Evolutionary conservation across 768 basidiomycete genomes (phyloP).

Genomic region (Rhodocollybia butyracea): DNA sequence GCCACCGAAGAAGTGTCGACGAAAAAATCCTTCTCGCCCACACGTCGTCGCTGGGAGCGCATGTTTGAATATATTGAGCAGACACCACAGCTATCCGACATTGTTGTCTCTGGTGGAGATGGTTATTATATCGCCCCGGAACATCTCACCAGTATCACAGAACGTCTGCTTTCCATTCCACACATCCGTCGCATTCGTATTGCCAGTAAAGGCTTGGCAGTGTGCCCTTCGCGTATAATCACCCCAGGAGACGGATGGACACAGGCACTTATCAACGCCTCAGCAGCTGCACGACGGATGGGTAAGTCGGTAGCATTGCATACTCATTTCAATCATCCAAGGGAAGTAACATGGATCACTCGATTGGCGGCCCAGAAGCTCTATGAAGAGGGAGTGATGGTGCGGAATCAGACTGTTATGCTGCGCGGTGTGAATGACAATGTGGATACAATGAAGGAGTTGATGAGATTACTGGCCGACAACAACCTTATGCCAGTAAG

Average conservation of each 20-base stretch:
- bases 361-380: neutral
- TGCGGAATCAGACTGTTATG: neutral
- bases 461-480: neutral
- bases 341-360: slow-evolving; percentile 18
- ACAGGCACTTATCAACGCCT: slow-evolving; percentile 11
- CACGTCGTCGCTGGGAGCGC: neutral
- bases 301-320: slow-evolving; percentile 17
- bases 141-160: neutral
- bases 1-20: neutral
- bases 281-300: slow-evolving; percentile 10
- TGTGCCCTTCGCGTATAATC: neutral
- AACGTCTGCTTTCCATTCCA: neutral
- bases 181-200: neutral
- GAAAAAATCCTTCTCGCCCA: neutral
- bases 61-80: neutral
- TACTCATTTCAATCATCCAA: slow-evolving; percentile 19
- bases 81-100: neutral
- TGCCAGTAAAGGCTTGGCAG: neutral
- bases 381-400: neutral
- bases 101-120: neutral
- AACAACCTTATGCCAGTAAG: neutral
- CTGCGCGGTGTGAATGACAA: neutral
- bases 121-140: neutral
- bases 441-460: neutral
- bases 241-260: slow-evolving; percentile 7